phyloP scores from a whole-genome alignment of 768 basidiomycete species.

The Lentinula edodes region DNA sequence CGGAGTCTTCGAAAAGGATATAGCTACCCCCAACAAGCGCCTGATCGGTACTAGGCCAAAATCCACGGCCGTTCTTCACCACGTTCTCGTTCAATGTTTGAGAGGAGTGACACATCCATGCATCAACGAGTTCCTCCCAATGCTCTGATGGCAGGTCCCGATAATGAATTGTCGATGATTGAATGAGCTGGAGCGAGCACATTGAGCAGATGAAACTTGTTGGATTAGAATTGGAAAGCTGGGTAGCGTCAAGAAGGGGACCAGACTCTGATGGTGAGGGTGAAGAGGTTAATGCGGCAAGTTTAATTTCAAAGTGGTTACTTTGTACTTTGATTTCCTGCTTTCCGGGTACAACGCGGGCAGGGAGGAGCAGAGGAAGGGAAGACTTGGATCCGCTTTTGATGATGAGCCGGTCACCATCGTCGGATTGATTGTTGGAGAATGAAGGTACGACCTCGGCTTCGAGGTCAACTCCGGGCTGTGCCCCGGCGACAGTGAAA shows the following conservation, averaged over 20 bases:
- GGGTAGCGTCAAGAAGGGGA: slow-evolving; percentile 65
- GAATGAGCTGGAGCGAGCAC: slow-evolving; percentile 73
- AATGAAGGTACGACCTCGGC: slow-evolving; percentile 60
- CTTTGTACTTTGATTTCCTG: slow-evolving; percentile 52
- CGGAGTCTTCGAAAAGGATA: slow-evolving; percentile 65
- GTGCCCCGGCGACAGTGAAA: slow-evolving; percentile 49
- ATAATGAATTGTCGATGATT: slow-evolving; percentile 51
- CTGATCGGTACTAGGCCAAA: slow-evolving; percentile 72
- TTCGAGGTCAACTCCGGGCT: slow-evolving; percentile 47
- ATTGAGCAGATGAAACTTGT: slow-evolving; percentile 72
- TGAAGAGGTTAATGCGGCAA: slow-evolving; percentile 31
- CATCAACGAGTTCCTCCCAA: slow-evolving; percentile 95
- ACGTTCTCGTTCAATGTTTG: slow-evolving; percentile 76
- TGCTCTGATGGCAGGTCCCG: slow-evolving; percentile 92
- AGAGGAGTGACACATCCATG: slow-evolving; percentile 97
- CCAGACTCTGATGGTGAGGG: slow-evolving; percentile 25
- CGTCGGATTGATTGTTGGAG: slow-evolving; percentile 29
- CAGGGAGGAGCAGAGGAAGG: slow-evolving; percentile 50
- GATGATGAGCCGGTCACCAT: slow-evolving; percentile 56
- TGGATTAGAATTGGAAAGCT: slow-evolving; percentile 50
- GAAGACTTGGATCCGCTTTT: slow-evolving; percentile 56
- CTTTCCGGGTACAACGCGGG: slow-evolving; percentile 52
- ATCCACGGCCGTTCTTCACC: slow-evolving; percentile 48
- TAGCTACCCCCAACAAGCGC: slow-evolving; percentile 91
- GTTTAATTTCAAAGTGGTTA: slow-evolving; percentile 69